Evolutionary conservation across 768 basidiomycete genomes (phyloP).

Genomic region (Hysterangium stoloniferum): DNA sequence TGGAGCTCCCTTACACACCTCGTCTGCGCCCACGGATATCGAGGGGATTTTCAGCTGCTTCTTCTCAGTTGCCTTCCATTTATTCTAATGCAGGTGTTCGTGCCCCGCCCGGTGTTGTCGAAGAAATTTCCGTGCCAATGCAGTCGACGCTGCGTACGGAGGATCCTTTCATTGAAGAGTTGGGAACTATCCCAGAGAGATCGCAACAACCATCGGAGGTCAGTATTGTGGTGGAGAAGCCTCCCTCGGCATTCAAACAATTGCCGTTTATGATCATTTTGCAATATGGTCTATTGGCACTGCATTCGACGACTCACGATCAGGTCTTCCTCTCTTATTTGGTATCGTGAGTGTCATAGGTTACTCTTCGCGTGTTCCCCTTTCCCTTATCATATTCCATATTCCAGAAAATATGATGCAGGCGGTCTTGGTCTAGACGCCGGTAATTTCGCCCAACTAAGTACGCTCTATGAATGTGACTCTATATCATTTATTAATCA

Average conservation of each 20-base stretch:
- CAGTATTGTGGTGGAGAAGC: conserved; percentile 42
- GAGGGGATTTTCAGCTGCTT: conserved; percentile 23
- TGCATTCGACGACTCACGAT: conserved; percentile 87
- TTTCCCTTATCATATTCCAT: no score
- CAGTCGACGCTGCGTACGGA: conserved; percentile 27
- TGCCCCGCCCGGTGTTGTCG: conserved; percentile 66
- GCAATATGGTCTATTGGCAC: conserved; percentile 83
- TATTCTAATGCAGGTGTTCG: conserved; percentile 80
- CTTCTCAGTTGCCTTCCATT: conserved; percentile 59
- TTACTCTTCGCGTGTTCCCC: conserved; percentile 10
- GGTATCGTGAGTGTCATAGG: conserved; percentile 55
- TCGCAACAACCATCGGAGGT: conserved; percentile 30
- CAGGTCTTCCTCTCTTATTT: conserved; percentile 90
- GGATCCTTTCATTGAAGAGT: conserved; percentile 41
- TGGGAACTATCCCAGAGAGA: conserved; percentile 19
- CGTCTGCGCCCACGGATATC: not conserved
- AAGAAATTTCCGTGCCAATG: conserved; percentile 47
- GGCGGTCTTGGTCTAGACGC: conserved; percentile 92
- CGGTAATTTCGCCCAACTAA: conserved; percentile 86
- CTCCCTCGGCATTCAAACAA: conserved; percentile 60
- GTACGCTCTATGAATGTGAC: conserved; percentile 33
- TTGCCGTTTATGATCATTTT: conserved; percentile 80
- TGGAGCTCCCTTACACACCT: not conserved
- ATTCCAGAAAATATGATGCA: conserved; percentile 60
- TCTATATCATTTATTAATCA: no score